phyloP scores from a whole-genome alignment of 495 filamentous ascomycete genomes.

The Tuber melanosporum region DNA sequence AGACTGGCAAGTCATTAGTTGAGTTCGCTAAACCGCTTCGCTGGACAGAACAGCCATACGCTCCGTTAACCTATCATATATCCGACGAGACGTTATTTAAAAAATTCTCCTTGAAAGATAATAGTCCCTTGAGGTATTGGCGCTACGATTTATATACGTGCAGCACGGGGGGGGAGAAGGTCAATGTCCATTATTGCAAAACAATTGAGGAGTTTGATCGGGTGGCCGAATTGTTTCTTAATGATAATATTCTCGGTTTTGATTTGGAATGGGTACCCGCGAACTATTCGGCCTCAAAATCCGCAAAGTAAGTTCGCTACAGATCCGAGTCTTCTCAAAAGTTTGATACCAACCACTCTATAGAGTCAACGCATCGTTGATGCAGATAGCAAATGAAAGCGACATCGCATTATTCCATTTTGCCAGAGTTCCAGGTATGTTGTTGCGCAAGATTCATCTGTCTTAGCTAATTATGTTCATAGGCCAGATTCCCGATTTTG shows the following conservation, averaged over 20 bases:
- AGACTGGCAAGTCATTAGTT: background rate
- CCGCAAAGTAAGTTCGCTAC: constrained; percentile 20
- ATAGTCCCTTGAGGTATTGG: constrained; percentile 1
- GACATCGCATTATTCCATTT: constrained; percentile 80
- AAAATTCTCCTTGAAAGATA: background rate
- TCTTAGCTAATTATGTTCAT: constrained; percentile 46
- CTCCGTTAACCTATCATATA: background rate
- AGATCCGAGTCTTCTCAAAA: background rate
- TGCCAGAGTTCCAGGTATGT: constrained; percentile 43
- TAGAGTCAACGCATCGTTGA: constrained; percentile 63
- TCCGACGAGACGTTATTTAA: background rate
- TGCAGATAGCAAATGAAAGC: constrained; percentile 72
- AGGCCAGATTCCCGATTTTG: constrained; percentile 41
- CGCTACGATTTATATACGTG: background rate
- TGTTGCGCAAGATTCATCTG: background rate
- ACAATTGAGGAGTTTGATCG: constrained; percentile 59
- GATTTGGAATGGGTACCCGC: constrained; percentile 73
- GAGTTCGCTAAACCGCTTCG: background rate
- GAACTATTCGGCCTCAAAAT: constrained; percentile 1
- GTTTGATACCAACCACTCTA: constrained; percentile 38
- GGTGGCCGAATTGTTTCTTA: constrained; percentile 59
- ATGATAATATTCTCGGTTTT: constrained; percentile 67
- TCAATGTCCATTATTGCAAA: constrained; percentile 67
- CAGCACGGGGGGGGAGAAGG: background rate
- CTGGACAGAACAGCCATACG: background rate